A percentile compares a stretch with the other conserved stretches of the same genome.
These are phyloP conservation scores for Collybiopsis luxurians DNA, from an alignment of 768 basidiomycete genomes.

Conservation along the genomic window DNA sequence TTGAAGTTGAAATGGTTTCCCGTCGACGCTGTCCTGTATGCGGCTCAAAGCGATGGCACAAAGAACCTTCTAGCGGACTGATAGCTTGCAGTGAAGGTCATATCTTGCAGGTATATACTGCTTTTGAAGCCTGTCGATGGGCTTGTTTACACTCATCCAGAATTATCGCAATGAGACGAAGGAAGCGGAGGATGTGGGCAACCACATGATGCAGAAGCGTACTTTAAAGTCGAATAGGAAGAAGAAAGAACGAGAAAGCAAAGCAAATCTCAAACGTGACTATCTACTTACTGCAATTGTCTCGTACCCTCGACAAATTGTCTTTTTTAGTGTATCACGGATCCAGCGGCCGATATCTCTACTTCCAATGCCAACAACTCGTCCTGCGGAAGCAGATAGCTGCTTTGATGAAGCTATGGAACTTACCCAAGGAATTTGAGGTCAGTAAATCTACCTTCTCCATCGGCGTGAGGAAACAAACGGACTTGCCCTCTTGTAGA, in stretches of 20 bases:
- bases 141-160: slow-evolving; percentile 32
- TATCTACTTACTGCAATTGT: neutral
- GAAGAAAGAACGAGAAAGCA: slow-evolving; percentile 47
- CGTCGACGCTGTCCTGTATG: slow-evolving; percentile 73
- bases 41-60: slow-evolving; percentile 85
- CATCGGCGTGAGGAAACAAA: neutral
- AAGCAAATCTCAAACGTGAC: slow-evolving; percentile 49
- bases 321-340: slow-evolving; percentile 75
- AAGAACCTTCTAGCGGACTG: slow-evolving; percentile 76
- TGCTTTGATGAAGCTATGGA: slow-evolving; percentile 59
- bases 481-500: slow-evolving; percentile 31
- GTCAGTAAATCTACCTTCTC: slow-evolving; percentile 32
- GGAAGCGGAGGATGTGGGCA: slow-evolving; percentile 62
- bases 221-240: slow-evolving; percentile 55
- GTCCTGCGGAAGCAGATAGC: slow-evolving; percentile 75
- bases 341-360: slow-evolving; percentile 70
- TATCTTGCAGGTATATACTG: slow-evolving; percentile 69
- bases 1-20: slow-evolving; percentile 67
- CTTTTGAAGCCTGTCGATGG: neutral
- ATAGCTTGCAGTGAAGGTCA: slow-evolving; percentile 91
- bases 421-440: slow-evolving; percentile 79
- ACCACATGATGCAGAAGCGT: slow-evolving; percentile 64
- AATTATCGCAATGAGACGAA: slow-evolving; percentile 80
- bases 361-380: slow-evolving; percentile 82
- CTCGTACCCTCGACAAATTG: slow-evolving; percentile 6